Conservation (phyloP, 495 filamentous ascomycete species). For the Neurospora intermedia region DNA sequence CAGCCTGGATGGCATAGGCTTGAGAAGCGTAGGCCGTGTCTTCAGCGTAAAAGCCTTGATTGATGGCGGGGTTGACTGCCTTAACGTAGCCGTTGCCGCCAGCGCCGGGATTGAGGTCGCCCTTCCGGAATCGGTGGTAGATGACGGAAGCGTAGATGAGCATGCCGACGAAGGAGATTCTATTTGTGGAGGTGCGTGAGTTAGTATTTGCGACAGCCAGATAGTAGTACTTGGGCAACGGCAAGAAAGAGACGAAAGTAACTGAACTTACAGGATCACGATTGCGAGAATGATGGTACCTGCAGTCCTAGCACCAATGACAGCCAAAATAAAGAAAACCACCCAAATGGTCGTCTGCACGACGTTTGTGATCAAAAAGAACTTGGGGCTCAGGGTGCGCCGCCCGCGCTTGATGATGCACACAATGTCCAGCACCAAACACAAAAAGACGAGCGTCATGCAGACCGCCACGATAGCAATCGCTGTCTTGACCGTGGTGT, state of each 20-base stretch:
- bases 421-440: constrained; percentile 20
- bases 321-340: constrained; percentile 13
- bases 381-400: constrained; percentile 17
- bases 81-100: constrained; percentile 1
- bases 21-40: constrained; percentile 4
- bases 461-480: constrained; percentile 12
- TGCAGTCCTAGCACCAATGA: constrained; percentile 6
- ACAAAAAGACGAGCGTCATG: constrained; percentile 13
- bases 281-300: constrained; percentile 5
- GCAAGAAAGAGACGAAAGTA: background rate
- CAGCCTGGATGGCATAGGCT: background rate
- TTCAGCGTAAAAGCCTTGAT: constrained; percentile 1
- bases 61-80: constrained; percentile 5
- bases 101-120: background rate
- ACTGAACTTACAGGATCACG: constrained; percentile 16
- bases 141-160: constrained; percentile 20
- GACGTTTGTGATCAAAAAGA: constrained; percentile 21
- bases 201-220: background rate
- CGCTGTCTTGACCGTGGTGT: background rate
- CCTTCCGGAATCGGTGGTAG: constrained; percentile 18
- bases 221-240: background rate
- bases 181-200: background rate
- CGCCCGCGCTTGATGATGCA: constrained; percentile 23
- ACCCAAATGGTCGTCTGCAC: constrained; percentile 15
- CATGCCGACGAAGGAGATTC: constrained; percentile 23